Percentiles rank a stretch among this genome's conserved stretches.
These are phyloP conservation scores for Xylaria intraflava DNA, from an alignment of 495 filamentous ascomycete species.

Conservation along the genomic window DNA sequence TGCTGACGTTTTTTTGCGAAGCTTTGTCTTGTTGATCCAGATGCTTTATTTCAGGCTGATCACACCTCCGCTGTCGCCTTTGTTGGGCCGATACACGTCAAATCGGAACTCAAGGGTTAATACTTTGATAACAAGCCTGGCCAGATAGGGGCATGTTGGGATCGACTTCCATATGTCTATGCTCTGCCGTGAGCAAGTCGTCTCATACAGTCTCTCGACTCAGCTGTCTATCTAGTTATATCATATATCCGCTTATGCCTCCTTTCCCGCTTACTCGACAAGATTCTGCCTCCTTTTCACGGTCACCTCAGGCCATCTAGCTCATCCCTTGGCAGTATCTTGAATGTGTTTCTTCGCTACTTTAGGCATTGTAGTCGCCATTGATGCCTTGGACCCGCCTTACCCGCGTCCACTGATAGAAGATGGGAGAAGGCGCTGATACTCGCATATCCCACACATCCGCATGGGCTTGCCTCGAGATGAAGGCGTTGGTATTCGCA, in stretches of 20 bases:
- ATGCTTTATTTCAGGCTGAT: conserved; percentile 14
- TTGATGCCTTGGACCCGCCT: background rate
- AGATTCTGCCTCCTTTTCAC: no score
- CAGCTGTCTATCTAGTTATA: no score
- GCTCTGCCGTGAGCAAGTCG: no score
- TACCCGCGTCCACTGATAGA: background rate
- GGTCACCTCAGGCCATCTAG: no score
- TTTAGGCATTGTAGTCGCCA: background rate
- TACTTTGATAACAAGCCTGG: no score
- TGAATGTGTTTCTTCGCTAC: no score
- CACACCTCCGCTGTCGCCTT: conserved; percentile 6
- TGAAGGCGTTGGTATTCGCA: background rate
- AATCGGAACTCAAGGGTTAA: conserved; percentile 7
- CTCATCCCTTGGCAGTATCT: no score
- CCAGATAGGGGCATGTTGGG: background rate
- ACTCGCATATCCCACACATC: background rate
- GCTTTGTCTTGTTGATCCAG: conserved; percentile 13
- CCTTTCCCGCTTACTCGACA: no score
- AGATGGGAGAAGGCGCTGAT: background rate
- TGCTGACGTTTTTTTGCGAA: conserved; percentile 10
- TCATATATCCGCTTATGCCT: no score
- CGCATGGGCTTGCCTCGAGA: background rate
- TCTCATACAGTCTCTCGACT: no score
- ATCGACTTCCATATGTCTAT: no score
- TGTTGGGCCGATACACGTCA: conserved; percentile 11